Percentiles rank a stretch among this genome's conserved stretches.
Evolutionary conservation across 495 filamentous ascomycete species (phyloP).

Genomic region (Clavariopsis aquatica): DNA sequence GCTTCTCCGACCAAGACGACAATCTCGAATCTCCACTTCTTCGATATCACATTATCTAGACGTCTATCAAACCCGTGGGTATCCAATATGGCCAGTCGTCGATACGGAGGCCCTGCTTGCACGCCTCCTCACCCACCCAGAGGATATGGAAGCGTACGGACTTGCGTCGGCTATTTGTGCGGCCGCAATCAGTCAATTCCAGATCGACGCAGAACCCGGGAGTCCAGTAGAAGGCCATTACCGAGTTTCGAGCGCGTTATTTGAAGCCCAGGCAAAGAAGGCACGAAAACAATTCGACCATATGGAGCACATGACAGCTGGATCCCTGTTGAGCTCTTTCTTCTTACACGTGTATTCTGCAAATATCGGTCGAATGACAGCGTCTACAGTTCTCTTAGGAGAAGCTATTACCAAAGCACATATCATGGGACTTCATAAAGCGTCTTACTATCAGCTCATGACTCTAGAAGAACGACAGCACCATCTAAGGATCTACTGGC

Average conservation of each 20-base stretch:
- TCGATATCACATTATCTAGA: slow-evolving; percentile 25
- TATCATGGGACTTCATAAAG: slow-evolving; percentile 50
- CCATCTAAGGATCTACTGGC: slow-evolving; percentile 49
- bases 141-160: slow-evolving; percentile 47
- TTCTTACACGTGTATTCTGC: slow-evolving; percentile 54
- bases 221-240: slow-evolving; percentile 27
- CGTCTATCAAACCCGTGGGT: slow-evolving; percentile 52
- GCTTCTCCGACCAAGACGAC: neutral
- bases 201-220: slow-evolving; percentile 39
- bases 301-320: slow-evolving; percentile 35
- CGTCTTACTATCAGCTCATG: slow-evolving; percentile 44
- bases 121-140: slow-evolving; percentile 36
- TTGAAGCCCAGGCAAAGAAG: slow-evolving; percentile 32
- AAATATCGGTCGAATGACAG: slow-evolving; percentile 47
- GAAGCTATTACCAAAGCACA: slow-evolving; percentile 52
- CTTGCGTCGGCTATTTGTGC: slow-evolving; percentile 50
- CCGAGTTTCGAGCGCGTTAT: slow-evolving; percentile 21
- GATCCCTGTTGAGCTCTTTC: slow-evolving; percentile 47
- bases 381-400: slow-evolving; percentile 48
- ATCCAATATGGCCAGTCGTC: slow-evolving; percentile 54
- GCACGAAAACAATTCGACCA: slow-evolving; percentile 23
- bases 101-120: slow-evolving; percentile 48
- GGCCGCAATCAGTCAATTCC: slow-evolving; percentile 51
- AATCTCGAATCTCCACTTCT: slow-evolving; percentile 17
- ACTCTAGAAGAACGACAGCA: slow-evolving; percentile 43